Percentiles rank a stretch among this genome's conserved stretches.
phyloP scores from a whole-genome alignment of 768 basidiomycete species.

The Tephrocybe sp. region DNA sequence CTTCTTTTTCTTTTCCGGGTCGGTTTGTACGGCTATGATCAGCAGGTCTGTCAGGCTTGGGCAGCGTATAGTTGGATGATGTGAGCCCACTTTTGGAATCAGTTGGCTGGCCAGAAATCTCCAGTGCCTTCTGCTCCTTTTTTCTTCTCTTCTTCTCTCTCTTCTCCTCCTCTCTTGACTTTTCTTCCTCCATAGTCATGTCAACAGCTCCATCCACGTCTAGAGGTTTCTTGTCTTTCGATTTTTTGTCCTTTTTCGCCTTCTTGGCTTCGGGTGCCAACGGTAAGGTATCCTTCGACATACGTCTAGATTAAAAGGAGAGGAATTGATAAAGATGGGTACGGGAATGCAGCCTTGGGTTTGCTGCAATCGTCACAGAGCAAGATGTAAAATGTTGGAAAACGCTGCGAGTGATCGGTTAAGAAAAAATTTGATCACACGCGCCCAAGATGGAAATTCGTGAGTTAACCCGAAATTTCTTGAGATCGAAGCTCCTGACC shows the following conservation, averaged over 20 bases:
- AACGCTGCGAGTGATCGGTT: conserved; percentile 7
- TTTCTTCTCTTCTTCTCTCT: conserved; percentile 21
- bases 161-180: conserved; percentile 21
- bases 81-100: conserved; percentile 21
- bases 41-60: background rate
- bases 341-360: background rate
- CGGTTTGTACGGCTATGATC: background rate
- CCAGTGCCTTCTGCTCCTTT: conserved; percentile 17
- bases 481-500: too few relatives aligned
- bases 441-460: conserved; percentile 1
- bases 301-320: conserved; percentile 5
- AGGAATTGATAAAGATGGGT: background rate
- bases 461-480: background rate
- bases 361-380: background rate
- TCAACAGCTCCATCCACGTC: conserved; percentile 4
- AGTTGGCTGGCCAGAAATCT: conserved; percentile 9
- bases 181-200: conserved; percentile 14
- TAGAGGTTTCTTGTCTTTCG: conserved; percentile 17
- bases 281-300: conserved; percentile 26
- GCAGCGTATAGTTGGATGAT: background rate
- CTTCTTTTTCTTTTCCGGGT: conserved; percentile 20
- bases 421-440: conserved; percentile 10
- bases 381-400: background rate
- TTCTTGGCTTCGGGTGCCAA: conserved; percentile 17
- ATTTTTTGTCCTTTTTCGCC: conserved; percentile 23